Conservation (phyloP, 2,329 filamentous ascomycete species). For the Tolypocladium paradoxum region DNA sequence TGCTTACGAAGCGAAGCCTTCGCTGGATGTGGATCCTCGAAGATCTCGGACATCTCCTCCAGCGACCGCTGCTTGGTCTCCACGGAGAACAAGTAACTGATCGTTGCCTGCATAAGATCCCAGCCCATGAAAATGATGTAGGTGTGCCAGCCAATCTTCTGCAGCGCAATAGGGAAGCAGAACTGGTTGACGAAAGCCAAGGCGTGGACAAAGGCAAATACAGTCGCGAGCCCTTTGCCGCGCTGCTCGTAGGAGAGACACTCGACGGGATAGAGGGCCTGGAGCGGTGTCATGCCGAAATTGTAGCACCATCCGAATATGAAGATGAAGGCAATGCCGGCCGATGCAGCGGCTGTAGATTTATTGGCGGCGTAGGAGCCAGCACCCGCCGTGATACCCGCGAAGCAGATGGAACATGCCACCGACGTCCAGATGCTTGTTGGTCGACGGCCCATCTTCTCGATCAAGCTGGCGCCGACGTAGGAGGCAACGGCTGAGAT, state of each 20-base stretch:
- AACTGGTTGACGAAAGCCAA: slow-evolving; percentile 26
- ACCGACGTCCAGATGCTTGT: slow-evolving; percentile 1
- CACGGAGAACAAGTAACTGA: slow-evolving; percentile 39
- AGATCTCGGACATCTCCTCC: slow-evolving; percentile 2
- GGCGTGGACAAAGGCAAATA: slow-evolving; percentile 30
- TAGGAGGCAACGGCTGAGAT: slow-evolving; percentile 21
- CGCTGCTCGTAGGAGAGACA: slow-evolving; percentile 42
- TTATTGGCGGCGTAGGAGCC: neutral
- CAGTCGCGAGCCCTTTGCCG: slow-evolving; percentile 45
- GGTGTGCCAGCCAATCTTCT: slow-evolving; percentile 40
- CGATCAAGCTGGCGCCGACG: slow-evolving; percentile 29
- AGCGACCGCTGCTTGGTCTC: slow-evolving; percentile 33
- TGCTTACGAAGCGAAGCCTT: neutral
- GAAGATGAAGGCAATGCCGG: slow-evolving; percentile 2
- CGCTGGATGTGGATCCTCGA: neutral
- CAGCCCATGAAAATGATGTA: slow-evolving; percentile 41
- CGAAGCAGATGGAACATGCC: slow-evolving; percentile 1
- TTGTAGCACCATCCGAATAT: slow-evolving; percentile 28
- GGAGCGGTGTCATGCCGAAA: slow-evolving; percentile 24
- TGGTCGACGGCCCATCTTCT: slow-evolving; percentile 30
- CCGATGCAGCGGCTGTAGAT: neutral
- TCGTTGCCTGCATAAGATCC: slow-evolving; percentile 26
- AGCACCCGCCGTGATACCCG: slow-evolving; percentile 1
- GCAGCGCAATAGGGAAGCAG: slow-evolving; percentile 33
- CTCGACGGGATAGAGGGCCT: slow-evolving; percentile 40